phyloP scores from a whole-genome alignment of 2,329 filamentous ascomycete genomes.

The Sarocladium strictum region DNA sequence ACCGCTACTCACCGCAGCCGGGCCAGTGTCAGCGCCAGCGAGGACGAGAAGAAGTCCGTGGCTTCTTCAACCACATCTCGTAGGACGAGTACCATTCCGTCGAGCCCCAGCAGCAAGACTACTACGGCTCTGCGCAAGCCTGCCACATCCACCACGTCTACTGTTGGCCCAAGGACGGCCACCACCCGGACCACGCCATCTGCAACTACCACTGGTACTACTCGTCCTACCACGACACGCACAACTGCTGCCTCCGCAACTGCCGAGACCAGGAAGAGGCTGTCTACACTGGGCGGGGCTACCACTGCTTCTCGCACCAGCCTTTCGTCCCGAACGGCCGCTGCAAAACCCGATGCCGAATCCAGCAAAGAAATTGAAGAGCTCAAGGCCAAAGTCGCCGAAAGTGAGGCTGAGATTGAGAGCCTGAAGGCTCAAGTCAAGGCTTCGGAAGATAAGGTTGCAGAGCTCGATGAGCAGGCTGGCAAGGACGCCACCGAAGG shows the following conservation, averaged over 20 bases:
- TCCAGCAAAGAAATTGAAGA: conserved; percentile 51
- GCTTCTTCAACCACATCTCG: conserved; percentile 31
- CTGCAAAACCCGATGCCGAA: conserved; percentile 34
- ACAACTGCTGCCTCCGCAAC: conserved; percentile 35
- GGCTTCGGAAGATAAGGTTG: conserved; percentile 48
- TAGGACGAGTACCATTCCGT: conserved; percentile 37
- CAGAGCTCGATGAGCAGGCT: conserved; percentile 44
- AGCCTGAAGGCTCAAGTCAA: conserved; percentile 51
- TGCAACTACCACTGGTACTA: conserved; percentile 20
- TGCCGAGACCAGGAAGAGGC: conserved; percentile 47
- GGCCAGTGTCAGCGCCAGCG: conserved; percentile 42
- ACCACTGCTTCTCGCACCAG: conserved; percentile 29
- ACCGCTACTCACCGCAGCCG: conserved; percentile 38
- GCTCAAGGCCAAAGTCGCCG: conserved; percentile 52
- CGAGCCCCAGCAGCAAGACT: conserved; percentile 30
- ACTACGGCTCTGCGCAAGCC: conserved; percentile 29
- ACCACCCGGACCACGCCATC: conserved; percentile 22
- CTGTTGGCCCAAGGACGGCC: conserved; percentile 28
- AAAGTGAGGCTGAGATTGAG: conserved; percentile 52
- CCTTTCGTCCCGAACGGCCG: conserved; percentile 23
- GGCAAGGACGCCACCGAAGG: conserved; percentile 29
- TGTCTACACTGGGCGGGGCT: conserved; percentile 43
- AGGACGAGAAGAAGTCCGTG: conserved; percentile 42
- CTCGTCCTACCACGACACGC: conserved; percentile 30
- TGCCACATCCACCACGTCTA: conserved; percentile 21